phyloP scores from a whole-genome alignment of 2,329 filamentous ascomycete species.

The Botrytis galanthina region DNA sequence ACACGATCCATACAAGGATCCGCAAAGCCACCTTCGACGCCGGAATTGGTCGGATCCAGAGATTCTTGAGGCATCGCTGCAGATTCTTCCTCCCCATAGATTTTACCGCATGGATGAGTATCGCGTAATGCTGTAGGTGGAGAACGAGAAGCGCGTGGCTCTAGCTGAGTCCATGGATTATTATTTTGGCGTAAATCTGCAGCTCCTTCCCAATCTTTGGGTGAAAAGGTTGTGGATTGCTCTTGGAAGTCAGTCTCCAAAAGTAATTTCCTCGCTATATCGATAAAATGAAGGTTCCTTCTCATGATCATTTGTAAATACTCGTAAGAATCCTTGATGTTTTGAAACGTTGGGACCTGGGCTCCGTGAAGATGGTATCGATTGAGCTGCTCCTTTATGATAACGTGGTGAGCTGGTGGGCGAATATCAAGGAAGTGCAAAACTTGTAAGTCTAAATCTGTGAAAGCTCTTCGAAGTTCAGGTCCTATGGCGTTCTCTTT shows the following conservation, averaged over 20 bases:
- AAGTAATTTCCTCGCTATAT: background rate
- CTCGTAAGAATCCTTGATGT: constrained; percentile 14
- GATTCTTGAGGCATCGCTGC: background rate
- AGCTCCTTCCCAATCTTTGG: background rate
- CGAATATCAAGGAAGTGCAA: constrained; percentile 18
- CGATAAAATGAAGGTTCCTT: constrained; percentile 22
- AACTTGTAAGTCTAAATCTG: constrained; percentile 19
- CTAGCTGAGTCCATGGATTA: background rate
- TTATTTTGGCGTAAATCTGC: background rate
- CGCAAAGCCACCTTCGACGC: background rate
- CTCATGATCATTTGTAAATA: constrained; percentile 23
- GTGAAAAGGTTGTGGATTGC: background rate
- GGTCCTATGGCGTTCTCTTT: background rate
- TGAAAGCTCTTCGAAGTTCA: constrained; percentile 5
- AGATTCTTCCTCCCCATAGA: constrained; percentile 19
- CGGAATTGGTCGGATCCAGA: background rate
- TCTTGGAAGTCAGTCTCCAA: background rate
- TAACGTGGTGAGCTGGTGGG: background rate
- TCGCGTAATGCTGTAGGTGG: constrained; percentile 12
- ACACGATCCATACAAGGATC: background rate
- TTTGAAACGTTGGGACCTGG: constrained; percentile 7
- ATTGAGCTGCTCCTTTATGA: constrained; percentile 9
- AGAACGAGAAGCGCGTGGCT: background rate
- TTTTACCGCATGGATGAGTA: constrained; percentile 14
- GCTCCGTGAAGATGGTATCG: background rate